Percentiles rank a stretch among this genome's conserved stretches.
These are phyloP conservation scores for Zancudomyces culisetae DNA, from an alignment of 371 early-diverging fungal genomes.

Conservation along the genomic window DNA sequence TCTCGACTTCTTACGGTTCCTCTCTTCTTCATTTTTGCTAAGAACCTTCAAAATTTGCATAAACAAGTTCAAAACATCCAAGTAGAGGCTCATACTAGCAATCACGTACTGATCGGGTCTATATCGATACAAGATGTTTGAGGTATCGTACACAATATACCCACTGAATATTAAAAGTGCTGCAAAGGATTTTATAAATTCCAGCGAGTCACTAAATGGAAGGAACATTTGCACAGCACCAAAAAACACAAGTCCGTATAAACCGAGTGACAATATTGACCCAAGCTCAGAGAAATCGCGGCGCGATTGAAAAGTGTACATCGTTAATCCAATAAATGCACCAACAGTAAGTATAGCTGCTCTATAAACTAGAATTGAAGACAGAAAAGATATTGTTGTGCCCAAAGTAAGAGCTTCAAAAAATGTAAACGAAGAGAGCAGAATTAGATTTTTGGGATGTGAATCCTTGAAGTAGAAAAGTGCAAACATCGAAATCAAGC, in stretches of 20 bases:
- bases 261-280: conserved; percentile 31
- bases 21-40: neutral
- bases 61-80: conserved; percentile 67
- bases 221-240: conserved; percentile 47
- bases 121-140: conserved; percentile 39
- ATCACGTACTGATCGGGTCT: conserved; percentile 58
- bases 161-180: conserved; percentile 50
- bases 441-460: conserved; percentile 37
- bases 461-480: conserved; percentile 39
- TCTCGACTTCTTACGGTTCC: neutral
- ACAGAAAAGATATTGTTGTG: conserved; percentile 30
- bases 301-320: conserved; percentile 51
- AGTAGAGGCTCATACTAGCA: conserved; percentile 50
- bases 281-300: conserved; percentile 49
- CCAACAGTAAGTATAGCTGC: conserved; percentile 51
- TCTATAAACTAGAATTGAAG: conserved; percentile 37
- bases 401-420: conserved; percentile 3
- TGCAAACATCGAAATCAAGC: conserved; percentile 29
- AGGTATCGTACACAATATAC: conserved; percentile 55
- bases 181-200: conserved; percentile 37
- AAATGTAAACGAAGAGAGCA: conserved; percentile 44
- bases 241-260: conserved; percentile 37
- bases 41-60: conserved; percentile 43
- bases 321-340: conserved; percentile 45
- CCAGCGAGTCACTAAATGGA: conserved; percentile 37